Base-by-base conservation (phyloP, 2,329 filamentous ascomycete genomes). In the Arthrobotrys entomopaga region DNA sequence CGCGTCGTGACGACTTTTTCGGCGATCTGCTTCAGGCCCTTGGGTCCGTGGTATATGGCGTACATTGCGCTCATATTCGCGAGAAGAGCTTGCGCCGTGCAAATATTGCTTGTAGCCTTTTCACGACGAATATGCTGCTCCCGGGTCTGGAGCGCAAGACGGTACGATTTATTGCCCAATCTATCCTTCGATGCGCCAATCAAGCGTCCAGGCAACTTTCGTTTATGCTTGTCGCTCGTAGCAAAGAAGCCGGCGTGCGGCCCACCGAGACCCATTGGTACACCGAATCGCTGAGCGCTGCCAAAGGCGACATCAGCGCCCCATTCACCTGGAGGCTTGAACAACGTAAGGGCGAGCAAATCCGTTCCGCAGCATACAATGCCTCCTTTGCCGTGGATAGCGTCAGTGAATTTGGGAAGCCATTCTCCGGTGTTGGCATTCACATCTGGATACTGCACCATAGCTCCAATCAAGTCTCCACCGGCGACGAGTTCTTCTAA, bases 171-270 rank as follows among this genome's bases (percentile, higher is more conserved):
- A 76, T 91, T 88, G 6, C 94, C 94, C 3, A 93, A 85, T 64
- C 94, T 87, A 80, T 98, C 94, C 82, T 96, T 96, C 58, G 94
- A 97, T 2, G 97, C 86, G 78, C 94, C 94, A 75, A 98, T 90
- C 29, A 97, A 84, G 77, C 94, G 90, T 49, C 93, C 94, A 3
- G 94, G 94, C 76, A 97, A 94, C 83, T 96, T 96, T 73, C 94
- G 87, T 87, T 97, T 97, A 83, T 94, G 89, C 82, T 94, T 92
- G 57, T 97, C 93, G 64, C 88, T 88, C 64, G 93, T 93, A 19
- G 94, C 91, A 81, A 98, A 97, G 86, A 98, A 98, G 16, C 93
- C 94, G 24, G 94, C 94, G 80, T 97, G 94, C n/a, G 94, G 94
- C 19, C 94, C 94, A 79, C 94, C 94, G 78, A 90, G 96, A 57